Evolutionary conservation across 164 flowering plant genomes (phyloP).

Genomic region (Tinospora cordifolia): DNA sequence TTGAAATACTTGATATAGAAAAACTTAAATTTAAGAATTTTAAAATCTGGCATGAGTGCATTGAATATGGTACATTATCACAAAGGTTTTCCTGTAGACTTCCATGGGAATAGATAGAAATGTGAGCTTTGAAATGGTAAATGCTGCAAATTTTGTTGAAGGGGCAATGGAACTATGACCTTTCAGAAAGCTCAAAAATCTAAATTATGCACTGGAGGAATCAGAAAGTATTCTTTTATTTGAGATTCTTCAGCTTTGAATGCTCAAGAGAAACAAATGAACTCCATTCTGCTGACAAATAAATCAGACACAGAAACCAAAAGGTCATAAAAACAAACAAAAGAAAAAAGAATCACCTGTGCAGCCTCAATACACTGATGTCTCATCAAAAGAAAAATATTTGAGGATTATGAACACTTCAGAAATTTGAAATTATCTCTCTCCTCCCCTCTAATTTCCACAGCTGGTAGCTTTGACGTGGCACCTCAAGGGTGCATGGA

Average conservation of each 20-base stretch:
- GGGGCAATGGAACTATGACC: too few relatives aligned
- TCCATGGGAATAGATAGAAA: too few relatives aligned
- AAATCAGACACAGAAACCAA: neutral
- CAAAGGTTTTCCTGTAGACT: too few relatives aligned
- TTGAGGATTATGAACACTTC: neutral
- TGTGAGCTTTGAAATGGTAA: too few relatives aligned
- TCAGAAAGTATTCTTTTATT: neutral
- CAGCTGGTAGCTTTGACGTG: neutral
- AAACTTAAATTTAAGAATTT: too few relatives aligned
- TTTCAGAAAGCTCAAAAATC: neutral
- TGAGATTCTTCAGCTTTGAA: constrained; percentile 10
- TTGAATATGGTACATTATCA: too few relatives aligned
- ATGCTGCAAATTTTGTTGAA: too few relatives aligned
- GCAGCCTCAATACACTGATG: neutral
- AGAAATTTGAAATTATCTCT: constrained; percentile 2
- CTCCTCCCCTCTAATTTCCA: neutral
- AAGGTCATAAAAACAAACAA: neutral
- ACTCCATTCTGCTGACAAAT: constrained; percentile 5
- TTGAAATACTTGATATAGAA: too few relatives aligned
- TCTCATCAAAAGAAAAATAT: neutral
- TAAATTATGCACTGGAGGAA: neutral
- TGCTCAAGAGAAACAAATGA: neutral
- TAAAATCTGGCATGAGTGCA: too few relatives aligned
- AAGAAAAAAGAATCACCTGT: neutral
- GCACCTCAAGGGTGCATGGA: too few relatives aligned